These are phyloP conservation scores for Pseudogymnoascus sp. DNA, from an alignment of 2,329 filamentous ascomycete species.

Conservation along the genomic window DNA sequence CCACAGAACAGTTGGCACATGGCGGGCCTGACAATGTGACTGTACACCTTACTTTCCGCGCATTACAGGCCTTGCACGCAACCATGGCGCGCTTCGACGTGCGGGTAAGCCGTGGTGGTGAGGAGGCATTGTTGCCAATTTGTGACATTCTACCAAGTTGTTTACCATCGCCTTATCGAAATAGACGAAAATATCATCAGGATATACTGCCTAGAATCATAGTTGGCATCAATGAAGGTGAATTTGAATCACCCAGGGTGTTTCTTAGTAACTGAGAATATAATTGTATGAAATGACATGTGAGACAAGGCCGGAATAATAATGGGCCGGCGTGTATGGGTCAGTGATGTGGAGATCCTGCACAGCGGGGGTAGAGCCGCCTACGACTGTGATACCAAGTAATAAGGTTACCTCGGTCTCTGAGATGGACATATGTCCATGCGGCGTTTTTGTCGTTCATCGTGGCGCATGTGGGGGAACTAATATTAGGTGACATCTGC, in stretches of 20 bases:
- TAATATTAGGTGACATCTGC: too few species aligned
- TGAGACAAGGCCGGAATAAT: not conserved
- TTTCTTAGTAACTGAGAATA: not conserved
- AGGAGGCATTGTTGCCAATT: not conserved
- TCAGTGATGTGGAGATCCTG: too few species aligned
- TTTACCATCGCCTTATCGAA: not conserved
- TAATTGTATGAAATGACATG: not conserved
- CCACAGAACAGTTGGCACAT: not conserved
- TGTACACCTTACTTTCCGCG: not conserved
- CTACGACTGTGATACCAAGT: too few species aligned
- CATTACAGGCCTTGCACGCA: not conserved
- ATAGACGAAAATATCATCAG: not conserved
- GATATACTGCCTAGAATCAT: not conserved
- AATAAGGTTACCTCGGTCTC: too few species aligned
- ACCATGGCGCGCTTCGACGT: not conserved
- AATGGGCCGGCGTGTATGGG: not conserved
- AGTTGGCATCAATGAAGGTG: not conserved
- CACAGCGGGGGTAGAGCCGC: too few species aligned
- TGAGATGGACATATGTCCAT: too few species aligned
- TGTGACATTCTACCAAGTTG: not conserved
- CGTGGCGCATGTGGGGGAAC: too few species aligned
- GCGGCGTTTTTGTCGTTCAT: too few species aligned
- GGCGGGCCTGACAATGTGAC: not conserved
- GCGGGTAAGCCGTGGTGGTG: not conserved
- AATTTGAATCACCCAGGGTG: not conserved